A percentile compares a stretch with the other conserved stretches of the same genome.
Evolutionary conservation across 768 basidiomycete genomes (phyloP).

Genomic region (Rhodotorula taiwanensis): DNA sequence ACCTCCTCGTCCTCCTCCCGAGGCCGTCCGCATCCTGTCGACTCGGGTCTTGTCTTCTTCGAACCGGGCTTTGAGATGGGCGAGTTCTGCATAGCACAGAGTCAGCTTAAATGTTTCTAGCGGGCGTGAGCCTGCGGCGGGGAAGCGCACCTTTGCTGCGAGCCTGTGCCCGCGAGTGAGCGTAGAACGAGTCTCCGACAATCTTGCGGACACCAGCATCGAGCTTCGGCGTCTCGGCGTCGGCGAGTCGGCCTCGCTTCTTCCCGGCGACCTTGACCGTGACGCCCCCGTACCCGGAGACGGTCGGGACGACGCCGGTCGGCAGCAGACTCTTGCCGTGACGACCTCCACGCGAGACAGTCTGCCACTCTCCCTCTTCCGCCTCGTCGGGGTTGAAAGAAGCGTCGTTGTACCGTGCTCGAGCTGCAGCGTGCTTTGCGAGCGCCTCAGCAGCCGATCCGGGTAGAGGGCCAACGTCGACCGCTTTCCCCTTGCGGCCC

Average conservation of each 20-base stretch:
- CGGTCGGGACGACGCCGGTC: slow-evolving; percentile 5
- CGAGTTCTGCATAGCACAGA: slow-evolving; percentile 11
- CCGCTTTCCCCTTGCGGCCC: neutral
- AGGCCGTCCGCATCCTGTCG: slow-evolving; percentile 1
- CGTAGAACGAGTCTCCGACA: slow-evolving; percentile 36
- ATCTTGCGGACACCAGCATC: slow-evolving; percentile 28
- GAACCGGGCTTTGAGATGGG: slow-evolving; percentile 20
- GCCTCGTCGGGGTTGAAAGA: slow-evolving; percentile 26
- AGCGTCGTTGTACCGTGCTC: neutral
- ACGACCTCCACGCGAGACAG: slow-evolving; percentile 27
- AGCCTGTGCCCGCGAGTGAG: slow-evolving; percentile 26
- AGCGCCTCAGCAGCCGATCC: slow-evolving; percentile 30
- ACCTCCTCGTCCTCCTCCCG: neutral
- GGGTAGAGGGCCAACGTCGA: slow-evolving; percentile 12
- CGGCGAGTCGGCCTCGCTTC: slow-evolving; percentile 19
- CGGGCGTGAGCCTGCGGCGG: neutral
- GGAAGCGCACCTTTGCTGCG: slow-evolving; percentile 23
- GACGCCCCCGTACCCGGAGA: slow-evolving; percentile 28
- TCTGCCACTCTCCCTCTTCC: slow-evolving; percentile 29
- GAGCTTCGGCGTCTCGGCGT: neutral
- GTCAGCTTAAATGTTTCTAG: neutral
- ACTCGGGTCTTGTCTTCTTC: slow-evolving; percentile 32
- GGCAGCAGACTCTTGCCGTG: slow-evolving; percentile 32
- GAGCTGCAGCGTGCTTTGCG: slow-evolving; percentile 15
- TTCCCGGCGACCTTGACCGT: slow-evolving; percentile 27